phyloP scores from a whole-genome alignment of 2,329 filamentous ascomycete species.

The Boeremia lycopersici region DNA sequence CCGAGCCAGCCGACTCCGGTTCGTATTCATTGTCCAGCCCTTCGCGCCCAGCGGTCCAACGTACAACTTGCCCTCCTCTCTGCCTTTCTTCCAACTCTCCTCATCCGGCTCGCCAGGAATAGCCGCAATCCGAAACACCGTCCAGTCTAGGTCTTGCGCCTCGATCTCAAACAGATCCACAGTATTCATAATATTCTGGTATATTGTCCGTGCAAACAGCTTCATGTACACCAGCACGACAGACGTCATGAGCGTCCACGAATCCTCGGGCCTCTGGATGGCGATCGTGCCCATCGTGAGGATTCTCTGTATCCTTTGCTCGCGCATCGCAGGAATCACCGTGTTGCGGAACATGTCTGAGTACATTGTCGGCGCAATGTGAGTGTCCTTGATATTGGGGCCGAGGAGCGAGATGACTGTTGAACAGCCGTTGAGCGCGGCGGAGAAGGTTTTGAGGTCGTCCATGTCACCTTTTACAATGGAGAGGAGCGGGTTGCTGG shows the following conservation, averaged over 20 bases:
- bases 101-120: conserved; percentile 4
- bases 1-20: conserved; percentile 7
- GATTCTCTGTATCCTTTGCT: not conserved
- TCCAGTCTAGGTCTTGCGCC: conserved; percentile 7
- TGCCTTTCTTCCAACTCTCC: conserved; percentile 4
- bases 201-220: not conserved
- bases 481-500: not conserved
- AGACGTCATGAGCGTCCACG: not conserved
- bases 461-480: not conserved
- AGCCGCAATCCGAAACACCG: conserved; percentile 5
- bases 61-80: conserved; percentile 6
- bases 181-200: not conserved
- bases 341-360: not conserved
- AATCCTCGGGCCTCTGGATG: not conserved
- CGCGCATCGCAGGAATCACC: conserved; percentile 1
- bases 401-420: conserved; percentile 4
- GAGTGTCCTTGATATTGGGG: not conserved
- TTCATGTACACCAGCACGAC: not conserved
- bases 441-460: not conserved
- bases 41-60: conserved; percentile 2
- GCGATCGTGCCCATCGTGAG: conserved; percentile 5
- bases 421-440: not conserved
- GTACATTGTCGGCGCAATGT: not conserved
- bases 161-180: not conserved
- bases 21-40: conserved; percentile 7